Conservation (phyloP, 495 filamentous ascomycete genomes). For the Aspergillus campestris region DNA sequence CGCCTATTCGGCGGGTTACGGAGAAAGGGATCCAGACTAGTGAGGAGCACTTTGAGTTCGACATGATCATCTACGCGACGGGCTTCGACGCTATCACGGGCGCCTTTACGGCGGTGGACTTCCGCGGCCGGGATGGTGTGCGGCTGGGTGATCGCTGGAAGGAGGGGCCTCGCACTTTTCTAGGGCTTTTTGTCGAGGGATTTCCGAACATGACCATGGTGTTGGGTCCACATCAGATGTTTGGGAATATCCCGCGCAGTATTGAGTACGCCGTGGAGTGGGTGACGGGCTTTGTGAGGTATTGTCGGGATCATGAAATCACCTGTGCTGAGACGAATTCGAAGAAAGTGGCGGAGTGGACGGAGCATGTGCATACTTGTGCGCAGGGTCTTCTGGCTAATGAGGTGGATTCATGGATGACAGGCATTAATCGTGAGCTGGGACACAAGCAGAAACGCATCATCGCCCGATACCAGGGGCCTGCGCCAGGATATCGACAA, state of each 20-base stretch:
- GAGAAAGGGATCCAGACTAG: slow-evolving; percentile 23
- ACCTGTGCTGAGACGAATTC: slow-evolving; percentile 8
- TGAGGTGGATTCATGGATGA: slow-evolving; percentile 35
- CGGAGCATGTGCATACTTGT: slow-evolving; percentile 17
- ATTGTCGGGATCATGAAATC: slow-evolving; percentile 6
- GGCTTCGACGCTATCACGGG: slow-evolving; percentile 32
- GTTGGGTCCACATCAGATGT: slow-evolving; percentile 19
- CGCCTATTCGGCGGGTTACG: slow-evolving; percentile 23
- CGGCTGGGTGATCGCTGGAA: slow-evolving; percentile 15
- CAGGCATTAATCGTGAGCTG: slow-evolving; percentile 30
- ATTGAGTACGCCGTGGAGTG: slow-evolving; percentile 24
- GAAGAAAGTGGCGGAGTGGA: slow-evolving; percentile 15
- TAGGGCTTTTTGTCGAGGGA: slow-evolving; percentile 9
- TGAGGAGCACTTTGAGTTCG: slow-evolving; percentile 19
- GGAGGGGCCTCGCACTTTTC: slow-evolving; percentile 15
- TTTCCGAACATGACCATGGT: slow-evolving; percentile 23
- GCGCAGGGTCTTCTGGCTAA: slow-evolving; percentile 26
- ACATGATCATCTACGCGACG: slow-evolving; percentile 32
- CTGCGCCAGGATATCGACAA: slow-evolving; percentile 16
- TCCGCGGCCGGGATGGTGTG: slow-evolving; percentile 12
- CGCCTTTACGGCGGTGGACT: slow-evolving; percentile 20
- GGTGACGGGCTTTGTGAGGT: slow-evolving; percentile 9
- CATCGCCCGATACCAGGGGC: slow-evolving; percentile 23
- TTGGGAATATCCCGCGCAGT: slow-evolving; percentile 41
- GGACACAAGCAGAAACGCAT: slow-evolving; percentile 26